phyloP scores from a whole-genome alignment of 805 yeast species.

The Candida awuae region DNA sequence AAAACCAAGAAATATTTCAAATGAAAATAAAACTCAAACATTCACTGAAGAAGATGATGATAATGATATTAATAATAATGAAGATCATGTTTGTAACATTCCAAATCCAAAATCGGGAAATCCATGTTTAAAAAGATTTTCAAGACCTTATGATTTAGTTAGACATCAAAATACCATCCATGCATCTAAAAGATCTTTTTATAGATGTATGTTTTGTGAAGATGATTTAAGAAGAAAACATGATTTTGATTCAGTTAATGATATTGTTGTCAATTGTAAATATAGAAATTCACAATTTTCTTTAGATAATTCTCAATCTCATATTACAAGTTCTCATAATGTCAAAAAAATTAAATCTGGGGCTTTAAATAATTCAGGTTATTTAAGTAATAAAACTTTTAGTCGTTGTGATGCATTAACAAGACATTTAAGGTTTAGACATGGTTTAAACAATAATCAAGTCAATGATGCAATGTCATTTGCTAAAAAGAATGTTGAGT shows the following conservation, averaged over 20 bases:
- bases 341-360: constrained; percentile 33
- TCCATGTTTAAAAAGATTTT: constrained; percentile 70
- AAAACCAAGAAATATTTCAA: constrained; percentile 4
- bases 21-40: neutral
- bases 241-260: constrained; percentile 38
- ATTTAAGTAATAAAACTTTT: constrained; percentile 54
- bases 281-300: constrained; percentile 24
- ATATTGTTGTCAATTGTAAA: constrained; percentile 30
- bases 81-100: constrained; percentile 50
- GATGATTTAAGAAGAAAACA: constrained; percentile 45
- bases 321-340: constrained; percentile 26
- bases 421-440: constrained; percentile 88
- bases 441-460: constrained; percentile 57
- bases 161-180: constrained; percentile 97
- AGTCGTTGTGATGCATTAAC: constrained; percentile 92
- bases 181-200: constrained; percentile 76
- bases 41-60: constrained; percentile 1
- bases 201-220: constrained; percentile 81
- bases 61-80: constrained; percentile 11
- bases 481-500: constrained; percentile 75
- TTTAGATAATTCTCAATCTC: constrained; percentile 24
- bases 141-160: constrained; percentile 89
- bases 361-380: constrained; percentile 21
- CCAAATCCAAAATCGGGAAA: constrained; percentile 52
- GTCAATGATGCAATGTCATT: constrained; percentile 65